Evolutionary conservation across 106 monocot species (phyloP), one percentile per base, ranked within the genome.

Genomic region (Dendrobium huoshanense): DNA sequence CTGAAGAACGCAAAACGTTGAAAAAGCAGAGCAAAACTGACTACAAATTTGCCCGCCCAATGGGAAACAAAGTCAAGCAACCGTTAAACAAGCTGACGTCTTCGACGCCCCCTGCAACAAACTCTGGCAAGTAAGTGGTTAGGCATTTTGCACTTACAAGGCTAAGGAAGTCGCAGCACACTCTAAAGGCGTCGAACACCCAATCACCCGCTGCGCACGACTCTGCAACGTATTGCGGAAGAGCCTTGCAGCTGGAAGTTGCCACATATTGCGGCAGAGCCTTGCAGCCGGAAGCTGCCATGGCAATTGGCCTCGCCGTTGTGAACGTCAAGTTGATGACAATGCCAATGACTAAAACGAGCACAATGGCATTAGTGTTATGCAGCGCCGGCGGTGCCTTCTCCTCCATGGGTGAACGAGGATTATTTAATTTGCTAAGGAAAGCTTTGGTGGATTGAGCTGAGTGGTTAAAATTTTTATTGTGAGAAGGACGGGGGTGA

Each of bases 181-280:
- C 74, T 75, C 44, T 16, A 8, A 75, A 75, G 43, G 44, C 44
- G 31, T 75, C 74, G 74, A 75, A 75, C 19, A 75, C n/a, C 74
- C 41, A 5, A 44, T 75, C 74, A 4, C 74, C 74, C 13, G 20
- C 74, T 8, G 43, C 43, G 74, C 74, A 75, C 43, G 74, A 75
- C 41, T 75, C 74, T n/a, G 43, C 74, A 16, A 75, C 42, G 43
- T 75, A 75, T 13, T 20, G 31, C 19, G 74, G 51, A 3, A 51
- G 15, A 51, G 51, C 15, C 51, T 51, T 51, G 51, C 51, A 51
- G 51, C 15, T 13, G 51, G 2, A 15, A 11, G 13, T 15, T n/a
- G 74, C 74, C 9, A 75, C 42, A 20, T 75, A 75, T 13, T 18
- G 31, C 19, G 74, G 51, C 2, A 51, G 15, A 51, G 51, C 15